phyloP scores from a whole-genome alignment of 495 filamentous ascomycete species.

The Cetradonia linearis region DNA sequence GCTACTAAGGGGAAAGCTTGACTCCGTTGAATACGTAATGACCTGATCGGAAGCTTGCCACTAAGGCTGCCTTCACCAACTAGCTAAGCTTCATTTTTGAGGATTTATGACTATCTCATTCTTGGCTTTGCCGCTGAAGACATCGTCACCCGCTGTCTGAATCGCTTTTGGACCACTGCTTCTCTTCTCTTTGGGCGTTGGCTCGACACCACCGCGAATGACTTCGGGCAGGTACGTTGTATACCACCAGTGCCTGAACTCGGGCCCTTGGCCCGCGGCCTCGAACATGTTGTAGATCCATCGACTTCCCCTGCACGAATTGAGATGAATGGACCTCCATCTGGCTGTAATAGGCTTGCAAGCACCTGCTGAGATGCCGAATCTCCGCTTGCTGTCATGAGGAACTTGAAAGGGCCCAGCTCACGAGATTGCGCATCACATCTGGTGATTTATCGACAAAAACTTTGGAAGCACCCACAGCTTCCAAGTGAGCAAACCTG shows the following conservation, averaged over 20 bases:
- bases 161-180: background rate
- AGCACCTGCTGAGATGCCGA: slow-evolving; percentile 1
- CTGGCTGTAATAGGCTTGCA: background rate
- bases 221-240: background rate
- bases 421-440: slow-evolving; percentile 1
- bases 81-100: background rate
- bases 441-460: background rate
- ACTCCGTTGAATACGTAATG: background rate
- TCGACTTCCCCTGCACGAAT: background rate
- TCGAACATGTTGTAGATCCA: slow-evolving; percentile 3
- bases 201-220: background rate
- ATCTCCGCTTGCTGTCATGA: slow-evolving; percentile 8
- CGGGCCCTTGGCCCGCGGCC: background rate
- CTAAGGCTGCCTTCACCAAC: background rate
- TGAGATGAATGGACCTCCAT: background rate
- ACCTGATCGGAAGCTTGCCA: background rate
- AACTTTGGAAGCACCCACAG: background rate
- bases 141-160: background rate
- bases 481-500: background rate
- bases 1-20: background rate
- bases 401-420: background rate
- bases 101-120: background rate
- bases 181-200: background rate
- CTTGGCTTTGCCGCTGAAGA: background rate
- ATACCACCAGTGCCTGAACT: background rate